Base-by-base conservation (phyloP, 2,329 filamentous ascomycete species). In the Penicillium rolfsii region DNA sequence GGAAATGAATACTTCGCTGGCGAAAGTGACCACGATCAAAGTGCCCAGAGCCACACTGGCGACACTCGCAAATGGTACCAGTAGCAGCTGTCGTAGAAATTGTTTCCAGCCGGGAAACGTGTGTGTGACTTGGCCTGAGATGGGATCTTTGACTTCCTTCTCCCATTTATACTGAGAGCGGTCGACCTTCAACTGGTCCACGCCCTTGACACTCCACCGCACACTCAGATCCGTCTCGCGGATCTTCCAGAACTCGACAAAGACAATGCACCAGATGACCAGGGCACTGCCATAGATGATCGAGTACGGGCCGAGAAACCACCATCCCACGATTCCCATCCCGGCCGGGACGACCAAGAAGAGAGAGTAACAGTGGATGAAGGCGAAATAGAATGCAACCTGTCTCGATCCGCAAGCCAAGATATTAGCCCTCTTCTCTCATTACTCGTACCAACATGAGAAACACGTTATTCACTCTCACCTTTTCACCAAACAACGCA, bases 181-280 rank as follows among this genome's bases (percentile, higher is more conserved):
- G 66, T 89, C 90, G 46, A 86, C 86, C 71, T 97, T 91, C 56
- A 97, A 91, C 53, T 82, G 85, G 4, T 91, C 93, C 1, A 96
- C 93, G 6, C 91, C 90, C 54, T 90, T 88, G 3, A 97, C 93
- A 14, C 91, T 90, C 94, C 94, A 98, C 68, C 91, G 87, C 16
- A 97, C 87, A 8, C 89, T 89, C 7, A 98, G 82, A 72, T 98
- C 93, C 1, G 88, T 82, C 76, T 98, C 92, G 75, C 96, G 91
- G 70, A 94, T 90, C 80, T 96, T 97, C 94, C 94, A 98, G 77
- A 91, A 97, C 74, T 98, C 94, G 59, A 96, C 90, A 73, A 97
- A 97, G 52, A 94, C 81, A 2, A 95, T 88, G 59, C 89, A 89
- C 91, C 93, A 97, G n/a, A 97, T 79, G 36, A 88, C 89, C 72